These are phyloP conservation scores for Aspergillus unguis DNA, from an alignment of 2,329 filamentous ascomycete species.

Conservation along the genomic window DNA sequence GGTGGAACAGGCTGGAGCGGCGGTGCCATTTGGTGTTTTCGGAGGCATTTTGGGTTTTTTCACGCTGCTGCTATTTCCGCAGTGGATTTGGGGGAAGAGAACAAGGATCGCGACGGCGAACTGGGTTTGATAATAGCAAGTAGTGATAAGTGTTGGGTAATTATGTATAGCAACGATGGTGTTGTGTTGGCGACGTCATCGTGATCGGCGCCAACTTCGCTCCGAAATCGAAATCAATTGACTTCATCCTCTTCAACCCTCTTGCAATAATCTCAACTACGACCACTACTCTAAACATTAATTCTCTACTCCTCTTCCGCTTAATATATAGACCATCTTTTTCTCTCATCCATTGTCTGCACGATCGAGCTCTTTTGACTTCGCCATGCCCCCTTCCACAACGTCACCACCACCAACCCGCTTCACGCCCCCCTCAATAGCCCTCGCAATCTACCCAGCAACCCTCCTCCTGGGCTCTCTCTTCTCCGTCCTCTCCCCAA, in stretches of 20 bases:
- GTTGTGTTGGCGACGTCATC: neutral
- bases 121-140: neutral
- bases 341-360: neutral
- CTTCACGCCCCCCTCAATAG: slow-evolving; percentile 25
- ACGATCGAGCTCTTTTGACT: neutral
- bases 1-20: slow-evolving; percentile 43
- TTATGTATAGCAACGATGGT: neutral
- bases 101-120: slow-evolving; percentile 11
- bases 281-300: too few relatives aligned
- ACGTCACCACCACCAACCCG: neutral
- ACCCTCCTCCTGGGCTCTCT: slow-evolving; percentile 78
- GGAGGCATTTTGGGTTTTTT: slow-evolving; percentile 53
- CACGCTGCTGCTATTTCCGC: slow-evolving; percentile 26
- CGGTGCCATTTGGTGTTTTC: slow-evolving; percentile 54
- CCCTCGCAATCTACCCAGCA: slow-evolving; percentile 69
- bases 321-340: neutral
- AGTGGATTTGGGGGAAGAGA: slow-evolving; percentile 11
- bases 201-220: neutral
- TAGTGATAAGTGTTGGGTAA: too few relatives aligned
- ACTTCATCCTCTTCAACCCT: too few relatives aligned
- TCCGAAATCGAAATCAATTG: too few relatives aligned
- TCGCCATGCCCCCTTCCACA: slow-evolving; percentile 6
- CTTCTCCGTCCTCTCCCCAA: slow-evolving; percentile 74
- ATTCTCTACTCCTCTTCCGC: too few relatives aligned
- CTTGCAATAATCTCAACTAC: too few relatives aligned